Percentiles rank a stretch among this genome's conserved stretches.
phyloP scores from a whole-genome alignment of 371 early-diverging fungal genomes.

The Rhizopus arrhizus region DNA sequence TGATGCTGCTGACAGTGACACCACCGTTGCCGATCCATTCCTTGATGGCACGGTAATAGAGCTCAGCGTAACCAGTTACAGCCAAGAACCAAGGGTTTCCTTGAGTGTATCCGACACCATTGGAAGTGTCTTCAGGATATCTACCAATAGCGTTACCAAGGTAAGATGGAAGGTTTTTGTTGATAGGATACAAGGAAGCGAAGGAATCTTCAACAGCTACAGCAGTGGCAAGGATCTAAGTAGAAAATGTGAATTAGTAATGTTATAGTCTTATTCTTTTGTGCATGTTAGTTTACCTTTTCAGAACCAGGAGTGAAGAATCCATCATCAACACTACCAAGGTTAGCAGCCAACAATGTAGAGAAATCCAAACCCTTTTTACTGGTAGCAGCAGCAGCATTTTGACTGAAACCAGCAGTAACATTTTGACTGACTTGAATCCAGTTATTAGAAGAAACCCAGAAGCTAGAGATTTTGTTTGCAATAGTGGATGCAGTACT shows the following conservation, averaged over 20 bases:
- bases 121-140: constrained; percentile 75
- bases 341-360: constrained; percentile 57
- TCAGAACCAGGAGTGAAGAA: constrained; percentile 41
- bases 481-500: constrained; percentile 23
- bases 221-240: constrained; percentile 49
- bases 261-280: no score
- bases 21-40: constrained; percentile 30
- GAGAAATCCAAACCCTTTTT: constrained; percentile 58
- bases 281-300: constrained; percentile 12
- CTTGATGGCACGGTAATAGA: constrained; percentile 58
- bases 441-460: constrained; percentile 26
- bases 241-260: background rate
- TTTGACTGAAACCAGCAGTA: constrained; percentile 41
- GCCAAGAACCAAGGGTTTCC: constrained; percentile 81
- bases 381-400: no score
- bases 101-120: constrained; percentile 54
- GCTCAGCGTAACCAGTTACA: constrained; percentile 67
- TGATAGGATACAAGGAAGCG: constrained; percentile 56
- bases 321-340: constrained; percentile 38
- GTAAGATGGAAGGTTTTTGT: constrained; percentile 25
- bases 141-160: constrained; percentile 66
- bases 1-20: constrained; percentile 39
- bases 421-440: constrained; percentile 38
- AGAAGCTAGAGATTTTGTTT: constrained; percentile 42
- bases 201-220: constrained; percentile 46